Conservation (phyloP, 345 rosid genomes). For the Schrenkiella parvula region DNA sequence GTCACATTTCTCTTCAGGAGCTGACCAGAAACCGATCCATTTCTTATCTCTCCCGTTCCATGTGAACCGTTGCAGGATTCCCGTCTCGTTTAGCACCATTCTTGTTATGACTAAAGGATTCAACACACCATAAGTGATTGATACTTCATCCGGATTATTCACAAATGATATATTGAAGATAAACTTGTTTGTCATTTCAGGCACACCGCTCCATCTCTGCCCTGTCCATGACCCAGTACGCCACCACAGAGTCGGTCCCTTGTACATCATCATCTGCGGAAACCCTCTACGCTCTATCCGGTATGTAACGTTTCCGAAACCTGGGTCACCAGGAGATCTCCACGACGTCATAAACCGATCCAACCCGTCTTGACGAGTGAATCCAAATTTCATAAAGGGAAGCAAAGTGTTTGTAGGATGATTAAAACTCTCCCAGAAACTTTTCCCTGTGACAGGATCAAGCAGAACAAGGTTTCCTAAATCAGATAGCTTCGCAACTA, state of each 20-base stretch:
- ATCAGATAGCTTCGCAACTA: constrained; percentile 50
- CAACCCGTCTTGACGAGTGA: constrained; percentile 31
- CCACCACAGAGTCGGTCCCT: constrained; percentile 36
- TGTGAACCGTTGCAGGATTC: constrained; percentile 38
- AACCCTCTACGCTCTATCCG: constrained; percentile 41
- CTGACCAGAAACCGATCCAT: constrained; percentile 47
- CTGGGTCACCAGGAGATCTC: constrained; percentile 51
- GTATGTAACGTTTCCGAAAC: constrained; percentile 40
- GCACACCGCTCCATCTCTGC: constrained; percentile 63
- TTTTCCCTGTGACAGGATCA: constrained; percentile 22
- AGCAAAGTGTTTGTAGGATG: constrained; percentile 56
- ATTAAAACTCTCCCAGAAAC: constrained; percentile 73
- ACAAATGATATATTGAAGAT: constrained; percentile 36
- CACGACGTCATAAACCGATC: constrained; percentile 46
- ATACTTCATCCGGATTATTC: constrained; percentile 35
- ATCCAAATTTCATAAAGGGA: constrained; percentile 66
- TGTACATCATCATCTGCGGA: constrained; percentile 47
- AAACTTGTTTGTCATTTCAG: constrained; percentile 41
- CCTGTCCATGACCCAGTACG: constrained; percentile 67
- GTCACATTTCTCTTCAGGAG: constrained; percentile 67
- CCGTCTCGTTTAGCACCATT: constrained; percentile 51
- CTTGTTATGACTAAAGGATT: constrained; percentile 39
- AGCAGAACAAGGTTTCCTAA: constrained; percentile 57
- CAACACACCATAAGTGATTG: constrained; percentile 27
- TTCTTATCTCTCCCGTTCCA: constrained; percentile 41